Evolutionary conservation across 2,329 filamentous ascomycete species (phyloP), one percentile per base, ranked within the genome.

Genomic region (Pyricularia sp.): DNA sequence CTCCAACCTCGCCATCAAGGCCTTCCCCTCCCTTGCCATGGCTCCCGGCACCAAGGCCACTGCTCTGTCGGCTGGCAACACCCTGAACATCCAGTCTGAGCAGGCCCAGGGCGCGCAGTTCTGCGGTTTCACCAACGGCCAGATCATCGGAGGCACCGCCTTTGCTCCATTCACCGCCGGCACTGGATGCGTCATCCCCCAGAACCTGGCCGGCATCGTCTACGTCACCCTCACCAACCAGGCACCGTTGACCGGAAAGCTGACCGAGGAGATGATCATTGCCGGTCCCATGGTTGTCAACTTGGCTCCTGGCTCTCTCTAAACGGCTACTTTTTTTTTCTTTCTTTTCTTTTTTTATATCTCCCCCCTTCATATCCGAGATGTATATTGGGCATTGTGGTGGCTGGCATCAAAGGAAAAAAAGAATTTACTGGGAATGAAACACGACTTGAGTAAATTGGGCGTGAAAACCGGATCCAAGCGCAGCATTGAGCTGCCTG

Each of bases 121-220:
- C 78, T 92, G 90, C 77, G 88, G 86, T 33, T 92, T 92, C 77
- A 88, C 88, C 33, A 88, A 88, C 73, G 88, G 88, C 72, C 82
- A 82, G 65, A 75, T 79, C 20, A 81, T 85, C 59, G 86, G 86
- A 68, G 87, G 87, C 73, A 87, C 86, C 58, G 81, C 81, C 69
- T 92, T 92, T 77, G 81, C 83, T 0, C 71, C 81, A 30, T 87
- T 91, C 75, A 80, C 81, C 59, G 78, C 81, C 61, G 81, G 81
- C 3, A 82, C 81, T 61, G 83, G 80, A 71, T 92, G 90, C 77
- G 78, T 80, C 64, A 83, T 91, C 30, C 90, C 90, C 17, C 83
- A 86, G 74, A 84, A 71, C 64, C 78, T 92, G 63, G 81, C 82
- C 10, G 90, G 90, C 65, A 81, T 91, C 71, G 85, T 86, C 66